phyloP scores from a whole-genome alignment of 129 eudicot genomes.

The Ambrosia artemisiifolia region DNA sequence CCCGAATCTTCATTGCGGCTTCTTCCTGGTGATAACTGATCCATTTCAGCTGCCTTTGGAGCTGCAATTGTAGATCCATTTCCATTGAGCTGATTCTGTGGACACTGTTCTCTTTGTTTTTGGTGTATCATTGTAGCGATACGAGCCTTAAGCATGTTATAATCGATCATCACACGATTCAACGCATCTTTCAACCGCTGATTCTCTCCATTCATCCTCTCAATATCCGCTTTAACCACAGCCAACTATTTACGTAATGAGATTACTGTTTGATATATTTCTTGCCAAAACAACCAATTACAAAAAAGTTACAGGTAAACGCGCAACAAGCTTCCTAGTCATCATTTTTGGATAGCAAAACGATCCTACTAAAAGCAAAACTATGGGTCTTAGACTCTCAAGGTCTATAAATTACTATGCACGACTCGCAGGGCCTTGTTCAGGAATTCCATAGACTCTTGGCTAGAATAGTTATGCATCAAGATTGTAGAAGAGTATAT shows the following conservation, averaged over 20 bases:
- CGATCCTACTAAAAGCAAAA: too few relatives aligned
- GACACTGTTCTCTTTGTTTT: slow-evolving; percentile 16
- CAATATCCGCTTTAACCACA: slow-evolving; percentile 42
- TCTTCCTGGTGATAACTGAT: too few relatives aligned
- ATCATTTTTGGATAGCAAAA: too few relatives aligned
- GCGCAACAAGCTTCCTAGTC: too few relatives aligned
- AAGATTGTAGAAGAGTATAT: neutral
- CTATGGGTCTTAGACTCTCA: too few relatives aligned
- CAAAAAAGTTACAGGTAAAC: too few relatives aligned
- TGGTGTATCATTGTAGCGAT: slow-evolving; percentile 41
- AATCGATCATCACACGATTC: slow-evolving; percentile 39
- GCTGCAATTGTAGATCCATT: slow-evolving; percentile 30
- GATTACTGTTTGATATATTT: too few relatives aligned
- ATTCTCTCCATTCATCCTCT: slow-evolving; percentile 47
- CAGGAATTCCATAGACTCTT: too few relatives aligned
- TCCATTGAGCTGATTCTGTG: neutral
- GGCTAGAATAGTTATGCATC: too few relatives aligned
- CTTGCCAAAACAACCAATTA: neutral
- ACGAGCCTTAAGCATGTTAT: slow-evolving; percentile 52
- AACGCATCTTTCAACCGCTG: slow-evolving; percentile 40
- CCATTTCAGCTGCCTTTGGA: slow-evolving; percentile 9
- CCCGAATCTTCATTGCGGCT: neutral
- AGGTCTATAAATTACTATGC: too few relatives aligned
- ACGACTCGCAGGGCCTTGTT: too few relatives aligned
- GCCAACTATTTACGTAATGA: slow-evolving; percentile 29